Percentiles rank a stretch among this genome's conserved stretches.
Conservation (phyloP, 140 eudicot species). For the Anethum foeniculum region DNA sequence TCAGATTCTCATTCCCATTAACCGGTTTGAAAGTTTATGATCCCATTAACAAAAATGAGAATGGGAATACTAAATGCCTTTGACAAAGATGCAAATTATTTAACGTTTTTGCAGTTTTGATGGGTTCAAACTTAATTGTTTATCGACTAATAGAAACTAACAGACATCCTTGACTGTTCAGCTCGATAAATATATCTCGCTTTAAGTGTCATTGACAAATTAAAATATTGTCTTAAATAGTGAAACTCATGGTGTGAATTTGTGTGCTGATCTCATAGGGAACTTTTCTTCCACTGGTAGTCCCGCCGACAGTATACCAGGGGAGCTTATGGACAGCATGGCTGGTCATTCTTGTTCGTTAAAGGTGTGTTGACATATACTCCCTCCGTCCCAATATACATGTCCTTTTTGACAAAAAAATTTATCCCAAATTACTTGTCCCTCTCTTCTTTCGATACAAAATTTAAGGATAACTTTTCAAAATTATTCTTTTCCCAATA, state of each 20-base stretch:
- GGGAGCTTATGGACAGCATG: conserved; percentile 79
- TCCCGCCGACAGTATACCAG: conserved; percentile 74
- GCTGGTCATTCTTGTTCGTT: conserved; percentile 73
- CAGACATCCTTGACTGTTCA: not conserved
- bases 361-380: too few species aligned
- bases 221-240: not conserved
- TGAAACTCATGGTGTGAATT: conserved; percentile 2
- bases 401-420: too few species aligned
- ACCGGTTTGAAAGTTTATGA: too few species aligned
- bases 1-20: too few species aligned
- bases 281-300: conserved; percentile 82
- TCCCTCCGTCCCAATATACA: too few species aligned
- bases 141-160: not conserved
- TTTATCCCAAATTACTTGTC: too few species aligned
- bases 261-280: conserved; percentile 33
- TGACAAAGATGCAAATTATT: not conserved
- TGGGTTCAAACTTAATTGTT: not conserved
- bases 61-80: too few species aligned
- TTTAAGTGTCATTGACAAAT: not conserved
- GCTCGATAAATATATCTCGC: too few species aligned
- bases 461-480: too few species aligned
- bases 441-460: too few species aligned
- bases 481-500: too few species aligned
- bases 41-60: too few species aligned
- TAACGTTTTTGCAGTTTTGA: not conserved